Evolutionary conservation across 345 rosid species (phyloP).

Genomic region (Psidium friedrichsthalianum): DNA sequence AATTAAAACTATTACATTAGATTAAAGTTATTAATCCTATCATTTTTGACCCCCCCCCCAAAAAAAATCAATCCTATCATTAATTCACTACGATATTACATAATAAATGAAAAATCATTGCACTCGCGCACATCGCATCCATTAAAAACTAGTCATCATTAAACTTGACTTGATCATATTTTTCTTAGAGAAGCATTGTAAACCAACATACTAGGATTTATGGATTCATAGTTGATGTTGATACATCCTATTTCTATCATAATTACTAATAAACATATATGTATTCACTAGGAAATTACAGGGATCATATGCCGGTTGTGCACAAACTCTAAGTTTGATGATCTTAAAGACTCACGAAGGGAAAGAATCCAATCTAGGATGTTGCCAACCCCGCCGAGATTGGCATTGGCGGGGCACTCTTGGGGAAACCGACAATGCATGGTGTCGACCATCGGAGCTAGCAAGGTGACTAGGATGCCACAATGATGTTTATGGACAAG

Average conservation of each 20-base stretch:
- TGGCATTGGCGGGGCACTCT: too few relatives aligned
- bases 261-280: background rate
- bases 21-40: background rate
- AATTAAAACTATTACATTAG: background rate
- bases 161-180: background rate
- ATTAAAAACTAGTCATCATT: background rate
- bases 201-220: background rate
- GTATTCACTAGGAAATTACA: background rate
- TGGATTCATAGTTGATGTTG: background rate
- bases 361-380: background rate
- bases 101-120: background rate
- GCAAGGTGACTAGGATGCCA: background rate
- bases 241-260: background rate
- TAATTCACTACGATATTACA: background rate
- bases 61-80: background rate
- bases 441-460: background rate
- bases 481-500: rapidly evolving
- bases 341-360: background rate
- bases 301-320: background rate
- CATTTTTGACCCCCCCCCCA: too few relatives aligned
- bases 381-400: background rate
- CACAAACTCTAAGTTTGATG: background rate
- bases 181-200: background rate
- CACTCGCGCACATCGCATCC: background rate
- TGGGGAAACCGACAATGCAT: too few relatives aligned